Conservation (phyloP, 169 alveolate genomes). For the Babesia divergens region DNA sequence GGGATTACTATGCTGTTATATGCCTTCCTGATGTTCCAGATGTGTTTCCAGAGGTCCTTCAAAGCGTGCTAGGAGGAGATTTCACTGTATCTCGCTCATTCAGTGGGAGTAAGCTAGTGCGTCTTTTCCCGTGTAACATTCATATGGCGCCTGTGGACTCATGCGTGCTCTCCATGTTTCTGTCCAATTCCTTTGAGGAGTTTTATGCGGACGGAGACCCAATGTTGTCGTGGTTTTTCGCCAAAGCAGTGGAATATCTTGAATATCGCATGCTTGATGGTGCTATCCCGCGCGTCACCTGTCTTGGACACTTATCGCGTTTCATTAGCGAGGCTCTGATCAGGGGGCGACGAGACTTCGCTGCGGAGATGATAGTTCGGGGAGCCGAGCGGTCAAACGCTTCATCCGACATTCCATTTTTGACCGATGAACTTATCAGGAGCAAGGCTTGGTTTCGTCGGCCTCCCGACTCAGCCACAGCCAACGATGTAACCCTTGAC, state of each 20-base stretch:
- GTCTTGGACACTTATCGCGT: conserved; percentile 46
- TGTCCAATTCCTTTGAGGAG: conserved; percentile 18
- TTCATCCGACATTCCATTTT: conserved; percentile 11
- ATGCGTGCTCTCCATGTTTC: conserved; percentile 45
- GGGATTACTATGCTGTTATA: conserved; percentile 24
- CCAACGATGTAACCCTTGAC: neutral
- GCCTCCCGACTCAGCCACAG: neutral
- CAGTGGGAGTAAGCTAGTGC: conserved; percentile 29
- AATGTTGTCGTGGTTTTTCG: conserved; percentile 58
- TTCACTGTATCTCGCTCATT: conserved; percentile 35
- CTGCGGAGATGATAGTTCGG: conserved; percentile 45
- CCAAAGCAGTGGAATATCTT: conserved; percentile 46
- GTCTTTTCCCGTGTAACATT: conserved; percentile 32
- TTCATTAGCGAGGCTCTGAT: conserved; percentile 25
- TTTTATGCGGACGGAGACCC: conserved; percentile 62
- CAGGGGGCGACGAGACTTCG: conserved; percentile 40
- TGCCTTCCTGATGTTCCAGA: conserved; percentile 58
- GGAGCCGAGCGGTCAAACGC: conserved; percentile 4
- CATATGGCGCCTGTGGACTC: conserved; percentile 63
- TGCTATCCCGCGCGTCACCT: conserved; percentile 17
- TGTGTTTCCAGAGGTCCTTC: conserved; percentile 56
- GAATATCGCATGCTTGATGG: conserved; percentile 49
- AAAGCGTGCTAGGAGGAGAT: conserved; percentile 31
- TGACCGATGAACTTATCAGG: neutral
- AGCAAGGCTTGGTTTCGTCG: neutral